Evolutionary conservation across 768 basidiomycete genomes (phyloP).

Genomic region (Imleria badia): DNA sequence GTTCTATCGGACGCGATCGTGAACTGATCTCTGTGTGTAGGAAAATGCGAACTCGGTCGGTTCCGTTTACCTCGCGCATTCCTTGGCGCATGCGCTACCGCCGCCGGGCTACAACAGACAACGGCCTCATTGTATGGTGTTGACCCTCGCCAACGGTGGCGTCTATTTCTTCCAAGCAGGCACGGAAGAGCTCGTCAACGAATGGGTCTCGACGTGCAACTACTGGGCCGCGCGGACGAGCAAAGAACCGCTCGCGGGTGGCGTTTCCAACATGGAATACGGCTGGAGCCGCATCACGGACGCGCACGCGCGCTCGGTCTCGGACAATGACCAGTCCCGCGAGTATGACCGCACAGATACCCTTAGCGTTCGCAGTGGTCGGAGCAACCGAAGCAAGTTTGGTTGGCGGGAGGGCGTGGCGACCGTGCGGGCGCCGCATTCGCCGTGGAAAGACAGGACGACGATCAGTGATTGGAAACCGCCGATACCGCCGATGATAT

Average conservation of each 20-base stretch:
- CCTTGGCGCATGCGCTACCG: conserved; percentile 82
- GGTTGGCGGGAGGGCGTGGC: conserved; percentile 67
- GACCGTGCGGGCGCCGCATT: conserved; percentile 62
- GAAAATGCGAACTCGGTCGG: conserved; percentile 86
- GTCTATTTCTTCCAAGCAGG: conserved; percentile 99
- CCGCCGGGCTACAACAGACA: conserved; percentile 90
- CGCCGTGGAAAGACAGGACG: conserved; percentile 75
- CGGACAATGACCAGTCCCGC: conserved; percentile 57
- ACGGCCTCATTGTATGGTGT: conserved; percentile 92
- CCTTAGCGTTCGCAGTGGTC: conserved; percentile 72
- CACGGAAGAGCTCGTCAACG: conserved; percentile 96
- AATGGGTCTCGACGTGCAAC: conserved; percentile 99
- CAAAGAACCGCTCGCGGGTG: conserved; percentile 93
- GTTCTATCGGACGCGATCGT: not conserved
- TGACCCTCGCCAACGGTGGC: conserved; percentile 83
- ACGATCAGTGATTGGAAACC: conserved; percentile 94
- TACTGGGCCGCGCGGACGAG: conserved; percentile 97
- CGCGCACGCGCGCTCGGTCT: conserved; percentile 50
- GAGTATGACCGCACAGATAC: conserved; percentile 55
- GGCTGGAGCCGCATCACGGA: conserved; percentile 88
- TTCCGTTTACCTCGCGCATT: conserved; percentile 81
- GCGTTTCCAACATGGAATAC: conserved; percentile 99
- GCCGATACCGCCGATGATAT: conserved; percentile 78
- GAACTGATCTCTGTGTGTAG: conserved; percentile 40
- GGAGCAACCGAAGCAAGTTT: conserved; percentile 72